Conservation (phyloP, 2,329 filamentous ascomycete species). For the Plectosphaerella sp. region DNA sequence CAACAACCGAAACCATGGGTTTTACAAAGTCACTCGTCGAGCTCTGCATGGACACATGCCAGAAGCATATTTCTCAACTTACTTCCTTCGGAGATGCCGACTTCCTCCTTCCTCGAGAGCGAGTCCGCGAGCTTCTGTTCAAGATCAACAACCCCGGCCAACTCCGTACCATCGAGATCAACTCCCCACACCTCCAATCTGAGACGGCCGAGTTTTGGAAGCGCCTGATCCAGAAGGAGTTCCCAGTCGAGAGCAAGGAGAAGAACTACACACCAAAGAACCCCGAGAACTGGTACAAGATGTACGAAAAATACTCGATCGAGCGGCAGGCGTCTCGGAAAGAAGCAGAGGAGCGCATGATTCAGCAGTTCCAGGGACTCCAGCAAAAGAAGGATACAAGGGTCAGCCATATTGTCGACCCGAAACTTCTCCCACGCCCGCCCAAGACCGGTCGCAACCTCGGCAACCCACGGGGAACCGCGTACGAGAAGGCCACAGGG, state of each 20-base stretch:
- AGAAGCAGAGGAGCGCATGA: slow-evolving; percentile 55
- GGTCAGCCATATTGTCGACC: slow-evolving; percentile 51
- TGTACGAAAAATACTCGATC: slow-evolving; percentile 67
- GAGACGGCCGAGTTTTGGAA: slow-evolving; percentile 72
- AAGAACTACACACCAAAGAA: slow-evolving; percentile 63
- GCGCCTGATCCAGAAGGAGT: slow-evolving; percentile 72
- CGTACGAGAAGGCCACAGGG: not conserved
- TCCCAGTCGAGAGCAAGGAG: slow-evolving; percentile 57
- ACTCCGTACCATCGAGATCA: slow-evolving; percentile 68
- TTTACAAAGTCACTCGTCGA: slow-evolving; percentile 43
- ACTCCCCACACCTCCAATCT: slow-evolving; percentile 71
- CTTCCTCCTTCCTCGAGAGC: slow-evolving; percentile 24
- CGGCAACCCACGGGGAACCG: slow-evolving; percentile 3
- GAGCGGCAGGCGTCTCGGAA: slow-evolving; percentile 53
- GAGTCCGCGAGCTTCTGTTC: slow-evolving; percentile 61
- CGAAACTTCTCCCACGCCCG: slow-evolving; percentile 37
- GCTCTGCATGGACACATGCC: slow-evolving; percentile 44
- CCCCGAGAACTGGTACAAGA: slow-evolving; percentile 68
- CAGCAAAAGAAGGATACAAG: slow-evolving; percentile 54
- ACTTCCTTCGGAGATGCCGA: slow-evolving; percentile 67
- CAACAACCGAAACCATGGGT: slow-evolving; percentile 3
- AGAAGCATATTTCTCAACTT: slow-evolving; percentile 53
- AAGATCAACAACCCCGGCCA: slow-evolving; percentile 71
- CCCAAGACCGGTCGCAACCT: slow-evolving; percentile 25
- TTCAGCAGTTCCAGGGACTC: slow-evolving; percentile 51